Percentiles rank a stretch among this genome's conserved stretches.
Evolutionary conservation across 257 asterid species (phyloP).

Genomic region (Solanum lycopersicoides): DNA sequence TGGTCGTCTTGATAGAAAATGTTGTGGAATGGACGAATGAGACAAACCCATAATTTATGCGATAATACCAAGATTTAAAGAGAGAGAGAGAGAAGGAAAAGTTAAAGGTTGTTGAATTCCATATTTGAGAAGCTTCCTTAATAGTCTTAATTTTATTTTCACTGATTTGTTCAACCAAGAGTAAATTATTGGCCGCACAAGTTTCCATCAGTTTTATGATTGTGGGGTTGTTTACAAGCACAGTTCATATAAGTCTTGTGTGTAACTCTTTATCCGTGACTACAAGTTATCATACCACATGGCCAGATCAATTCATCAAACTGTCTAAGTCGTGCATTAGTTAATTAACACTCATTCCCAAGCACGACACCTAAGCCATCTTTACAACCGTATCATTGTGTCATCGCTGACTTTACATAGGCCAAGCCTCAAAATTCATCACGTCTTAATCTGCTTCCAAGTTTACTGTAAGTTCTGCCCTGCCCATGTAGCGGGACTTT

Average conservation of each 20-base stretch:
- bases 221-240: neutral
- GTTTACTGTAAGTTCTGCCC: neutral
- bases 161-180: neutral
- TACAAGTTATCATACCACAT: neutral
- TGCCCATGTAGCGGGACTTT: neutral
- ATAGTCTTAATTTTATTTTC: neutral
- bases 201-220: slow-evolving; percentile 38
- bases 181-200: slow-evolving; percentile 32
- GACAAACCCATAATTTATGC: slow-evolving; percentile 22
- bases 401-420: neutral
- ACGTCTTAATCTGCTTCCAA: neutral
- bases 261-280: neutral
- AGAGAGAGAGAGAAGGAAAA: slow-evolving; percentile 1
- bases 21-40: slow-evolving; percentile 8
- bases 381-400: neutral
- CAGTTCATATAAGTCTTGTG: neutral
- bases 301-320: neutral
- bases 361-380: neutral
- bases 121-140: neutral
- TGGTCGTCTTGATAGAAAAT: slow-evolving; percentile 34
- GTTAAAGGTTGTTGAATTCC: slow-evolving; percentile 23
- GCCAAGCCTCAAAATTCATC: neutral
- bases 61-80: slow-evolving; percentile 1
- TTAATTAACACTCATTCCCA: neutral
- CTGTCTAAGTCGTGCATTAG: neutral